A percentile compares a stretch with the other conserved stretches of the same genome.
Evolutionary conservation across 768 basidiomycete genomes (phyloP).

Genomic region (Amanita muscaria): DNA sequence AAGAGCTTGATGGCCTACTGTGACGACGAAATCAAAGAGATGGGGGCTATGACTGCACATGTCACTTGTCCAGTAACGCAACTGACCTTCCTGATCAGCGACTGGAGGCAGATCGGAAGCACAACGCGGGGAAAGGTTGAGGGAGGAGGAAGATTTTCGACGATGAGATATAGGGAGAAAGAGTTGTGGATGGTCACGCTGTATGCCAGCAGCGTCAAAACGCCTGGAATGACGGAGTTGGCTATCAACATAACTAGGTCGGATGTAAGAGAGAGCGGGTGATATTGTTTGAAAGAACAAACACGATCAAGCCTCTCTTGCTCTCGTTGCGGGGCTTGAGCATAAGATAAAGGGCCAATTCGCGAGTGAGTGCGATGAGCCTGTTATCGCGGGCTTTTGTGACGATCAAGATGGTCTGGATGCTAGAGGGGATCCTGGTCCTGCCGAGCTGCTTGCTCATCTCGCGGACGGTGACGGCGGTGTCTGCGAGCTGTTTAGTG

Average conservation of each 20-base stretch:
- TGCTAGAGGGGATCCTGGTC: conserved; percentile 82
- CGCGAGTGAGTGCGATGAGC: conserved; percentile 88
- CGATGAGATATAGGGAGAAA: conserved; percentile 74
- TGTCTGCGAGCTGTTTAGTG: conserved; percentile 91
- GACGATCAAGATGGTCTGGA: conserved; percentile 89
- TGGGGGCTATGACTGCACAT: conserved; percentile 92
- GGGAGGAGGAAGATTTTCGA: conserved; percentile 43
- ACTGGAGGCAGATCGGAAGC: conserved; percentile 28
- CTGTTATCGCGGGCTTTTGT: conserved; percentile 98
- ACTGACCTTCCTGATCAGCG: conserved; percentile 57
- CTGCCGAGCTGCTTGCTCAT: conserved; percentile 99
- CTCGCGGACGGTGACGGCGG: conserved; percentile 93
- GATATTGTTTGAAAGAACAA: conserved; percentile 14
- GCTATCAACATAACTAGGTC: conserved; percentile 80
- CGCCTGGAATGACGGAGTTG: conserved; percentile 84
- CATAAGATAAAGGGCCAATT: conserved; percentile 95
- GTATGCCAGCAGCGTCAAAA: conserved; percentile 88
- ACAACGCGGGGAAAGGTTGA: conserved; percentile 50
- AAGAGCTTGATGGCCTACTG: conserved; percentile 44
- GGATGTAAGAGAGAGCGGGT: conserved; percentile 11
- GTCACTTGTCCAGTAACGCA: conserved; percentile 94
- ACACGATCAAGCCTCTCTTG: conserved; percentile 82
- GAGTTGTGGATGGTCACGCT: conserved; percentile 79
- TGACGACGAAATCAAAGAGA: conserved; percentile 95
- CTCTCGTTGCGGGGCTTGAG: conserved; percentile 59